These are phyloP conservation scores for Polyporus tsugae DNA, from an alignment of 1,284 basidiomycete species.

Conservation along the genomic window DNA sequence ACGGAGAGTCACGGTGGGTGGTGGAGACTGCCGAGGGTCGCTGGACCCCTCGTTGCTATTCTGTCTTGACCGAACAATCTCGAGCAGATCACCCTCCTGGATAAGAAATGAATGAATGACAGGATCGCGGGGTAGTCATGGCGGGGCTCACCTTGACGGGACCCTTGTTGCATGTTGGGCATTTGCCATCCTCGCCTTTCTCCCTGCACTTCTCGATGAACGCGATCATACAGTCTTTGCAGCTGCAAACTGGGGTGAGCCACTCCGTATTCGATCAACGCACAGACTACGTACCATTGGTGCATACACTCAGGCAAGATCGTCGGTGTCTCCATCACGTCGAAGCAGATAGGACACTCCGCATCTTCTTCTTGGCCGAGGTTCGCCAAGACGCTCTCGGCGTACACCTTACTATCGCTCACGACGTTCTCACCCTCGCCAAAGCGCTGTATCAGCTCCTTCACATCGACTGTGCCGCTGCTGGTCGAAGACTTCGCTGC, in stretches of 20 bases:
- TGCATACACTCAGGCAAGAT: conserved; percentile 84
- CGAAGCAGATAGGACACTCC: conserved; percentile 88
- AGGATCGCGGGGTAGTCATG: not conserved
- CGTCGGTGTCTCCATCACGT: conserved; percentile 73
- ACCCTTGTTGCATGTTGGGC: conserved; percentile 73
- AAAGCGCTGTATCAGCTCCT: conserved; percentile 71
- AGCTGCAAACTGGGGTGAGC: conserved; percentile 52
- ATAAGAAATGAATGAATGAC: conserved; percentile 4
- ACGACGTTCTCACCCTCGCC: conserved; percentile 49
- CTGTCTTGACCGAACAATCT: conserved; percentile 58
- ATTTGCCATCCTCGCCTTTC: conserved; percentile 71
- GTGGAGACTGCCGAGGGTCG: conserved; percentile 45
- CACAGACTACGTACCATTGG: conserved; percentile 61
- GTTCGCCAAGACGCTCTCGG: conserved; percentile 71
- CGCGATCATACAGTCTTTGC: conserved; percentile 84
- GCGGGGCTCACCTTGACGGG: conserved; percentile 62
- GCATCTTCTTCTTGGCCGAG: conserved; percentile 54
- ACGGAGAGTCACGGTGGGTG: conserved; percentile 64
- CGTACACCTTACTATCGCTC: conserved; percentile 58
- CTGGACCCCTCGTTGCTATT: conserved; percentile 42
- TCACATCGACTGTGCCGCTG: conserved; percentile 61
- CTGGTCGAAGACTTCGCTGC: conserved; percentile 35
- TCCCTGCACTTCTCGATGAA: conserved; percentile 72
- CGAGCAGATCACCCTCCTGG: conserved; percentile 69
- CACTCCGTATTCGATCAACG: not conserved